Evolutionary conservation across 116 monocot species (phyloP).

Genomic region (Cymodocea nodosa): DNA sequence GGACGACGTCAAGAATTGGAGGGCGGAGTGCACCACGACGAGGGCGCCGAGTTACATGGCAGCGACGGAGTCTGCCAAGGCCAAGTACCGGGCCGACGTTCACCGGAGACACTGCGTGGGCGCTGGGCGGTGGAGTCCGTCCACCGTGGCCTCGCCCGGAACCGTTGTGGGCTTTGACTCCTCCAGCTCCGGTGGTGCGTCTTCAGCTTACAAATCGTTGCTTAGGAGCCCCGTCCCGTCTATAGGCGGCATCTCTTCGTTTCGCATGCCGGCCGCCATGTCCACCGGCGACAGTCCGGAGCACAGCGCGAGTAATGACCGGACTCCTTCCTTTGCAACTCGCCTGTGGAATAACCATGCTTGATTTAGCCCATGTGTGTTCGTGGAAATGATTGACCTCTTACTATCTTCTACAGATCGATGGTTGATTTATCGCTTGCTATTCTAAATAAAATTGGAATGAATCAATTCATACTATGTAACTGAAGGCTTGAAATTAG

Average conservation of each 20-base stretch:
- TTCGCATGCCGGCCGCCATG: background rate
- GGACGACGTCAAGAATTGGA: background rate
- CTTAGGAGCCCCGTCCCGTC: slow-evolving; percentile 3
- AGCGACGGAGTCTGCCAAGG: slow-evolving; percentile 57
- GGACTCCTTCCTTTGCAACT: slow-evolving; percentile 20
- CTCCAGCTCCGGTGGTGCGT: slow-evolving; percentile 29
- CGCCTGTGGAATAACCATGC: slow-evolving; percentile 13
- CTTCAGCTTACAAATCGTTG: background rate
- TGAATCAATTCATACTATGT: no score
- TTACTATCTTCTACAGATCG: no score
- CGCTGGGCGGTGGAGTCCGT: slow-evolving; percentile 2
- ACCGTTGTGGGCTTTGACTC: slow-evolving; percentile 12
- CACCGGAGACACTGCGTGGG: background rate
- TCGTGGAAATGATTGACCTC: no score
- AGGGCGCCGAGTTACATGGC: slow-evolving; percentile 66
- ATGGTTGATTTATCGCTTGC: no score
- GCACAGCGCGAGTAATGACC: slow-evolving; percentile 29
- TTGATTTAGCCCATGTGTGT: background rate
- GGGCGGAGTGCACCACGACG: background rate
- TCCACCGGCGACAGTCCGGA: slow-evolving; percentile 30
- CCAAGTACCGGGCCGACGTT: slow-evolving; percentile 28
- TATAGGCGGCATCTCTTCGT: background rate
- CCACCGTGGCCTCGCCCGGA: slow-evolving; percentile 7
- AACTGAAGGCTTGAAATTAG: no score
- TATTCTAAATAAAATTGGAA: no score